phyloP scores from a whole-genome alignment of 1,284 basidiomycete genomes.

The Apiotrichum laibachii region DNA sequence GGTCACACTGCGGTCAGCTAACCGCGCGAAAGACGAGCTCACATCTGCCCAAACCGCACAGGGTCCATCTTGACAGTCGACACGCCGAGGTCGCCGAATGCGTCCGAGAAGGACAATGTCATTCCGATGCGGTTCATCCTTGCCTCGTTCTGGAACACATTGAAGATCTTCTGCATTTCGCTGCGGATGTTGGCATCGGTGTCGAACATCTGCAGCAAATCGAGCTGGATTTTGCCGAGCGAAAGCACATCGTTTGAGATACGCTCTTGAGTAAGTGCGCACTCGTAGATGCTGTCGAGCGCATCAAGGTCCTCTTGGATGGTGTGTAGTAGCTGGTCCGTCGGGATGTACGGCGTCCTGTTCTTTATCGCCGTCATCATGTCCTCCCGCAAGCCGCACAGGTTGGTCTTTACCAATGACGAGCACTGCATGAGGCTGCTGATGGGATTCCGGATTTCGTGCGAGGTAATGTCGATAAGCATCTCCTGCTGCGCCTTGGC shows the following conservation, averaged over 20 bases:
- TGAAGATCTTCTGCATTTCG: constrained; percentile 45
- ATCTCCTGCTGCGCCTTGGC: constrained; percentile 45
- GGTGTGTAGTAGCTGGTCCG: constrained; percentile 39
- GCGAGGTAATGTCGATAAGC: constrained; percentile 45
- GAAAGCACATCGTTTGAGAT: constrained; percentile 54
- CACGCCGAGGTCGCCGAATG: constrained; percentile 10
- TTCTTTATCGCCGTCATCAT: constrained; percentile 1
- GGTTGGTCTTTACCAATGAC: constrained; percentile 43
- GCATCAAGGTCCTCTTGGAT: constrained; percentile 51
- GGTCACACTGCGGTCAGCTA: constrained; percentile 18
- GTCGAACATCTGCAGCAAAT: constrained; percentile 44
- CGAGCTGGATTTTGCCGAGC: constrained; percentile 52
- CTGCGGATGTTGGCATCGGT: constrained; percentile 45
- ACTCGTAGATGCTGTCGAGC: constrained; percentile 47
- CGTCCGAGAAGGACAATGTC: constrained; percentile 3
- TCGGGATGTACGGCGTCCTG: constrained; percentile 16
- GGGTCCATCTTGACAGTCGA: constrained; percentile 39
- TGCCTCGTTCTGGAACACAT: constrained; percentile 51
- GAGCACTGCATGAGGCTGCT: constrained; percentile 31
- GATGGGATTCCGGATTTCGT: constrained; percentile 40
- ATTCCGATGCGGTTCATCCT: constrained; percentile 34
- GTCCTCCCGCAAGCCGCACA: constrained; percentile 36
- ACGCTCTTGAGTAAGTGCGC: constrained; percentile 51
- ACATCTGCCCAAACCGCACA: constrained; percentile 46
- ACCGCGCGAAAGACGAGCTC: constrained; percentile 7